Percentiles rank a stretch among this genome's conserved stretches.
These are phyloP conservation scores for Globisporangium sylvaticum DNA, from an alignment of 352 stramenopile species.

Conservation along the genomic window DNA sequence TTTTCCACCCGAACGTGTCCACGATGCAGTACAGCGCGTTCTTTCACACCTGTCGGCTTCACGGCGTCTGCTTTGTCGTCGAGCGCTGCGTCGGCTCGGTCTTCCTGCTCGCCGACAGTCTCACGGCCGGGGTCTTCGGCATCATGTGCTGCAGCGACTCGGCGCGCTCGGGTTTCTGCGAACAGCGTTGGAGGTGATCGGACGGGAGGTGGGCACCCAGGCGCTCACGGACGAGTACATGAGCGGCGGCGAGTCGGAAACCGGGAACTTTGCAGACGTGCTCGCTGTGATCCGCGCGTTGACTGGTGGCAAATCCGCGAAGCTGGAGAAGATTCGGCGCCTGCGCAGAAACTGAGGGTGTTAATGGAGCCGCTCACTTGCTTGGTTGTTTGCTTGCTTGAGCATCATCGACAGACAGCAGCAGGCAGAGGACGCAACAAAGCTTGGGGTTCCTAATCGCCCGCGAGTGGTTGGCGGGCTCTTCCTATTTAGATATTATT, in stretches of 20 bases:
- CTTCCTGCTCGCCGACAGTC: constrained; percentile 76
- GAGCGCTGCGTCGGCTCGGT: constrained; percentile 55
- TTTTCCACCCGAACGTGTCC: constrained; percentile 75
- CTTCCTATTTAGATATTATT: constrained; percentile 26
- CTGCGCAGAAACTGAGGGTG: constrained; percentile 18
- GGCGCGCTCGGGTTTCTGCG: constrained; percentile 51
- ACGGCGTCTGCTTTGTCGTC: constrained; percentile 88
- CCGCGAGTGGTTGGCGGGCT: not conserved
- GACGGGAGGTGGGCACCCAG: constrained; percentile 52
- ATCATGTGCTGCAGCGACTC: constrained; percentile 62
- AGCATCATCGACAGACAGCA: not conserved
- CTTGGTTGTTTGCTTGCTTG: not conserved
- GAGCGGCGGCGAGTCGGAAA: constrained; percentile 9
- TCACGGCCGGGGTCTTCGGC: constrained; percentile 75
- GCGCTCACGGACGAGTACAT: constrained; percentile 14
- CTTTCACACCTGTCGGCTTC: constrained; percentile 85
- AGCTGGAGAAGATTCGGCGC: constrained; percentile 38
- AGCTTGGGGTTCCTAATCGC: not conserved
- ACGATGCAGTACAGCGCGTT: constrained; percentile 79
- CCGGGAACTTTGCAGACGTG: constrained; percentile 61
- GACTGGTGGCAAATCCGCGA: constrained; percentile 33
- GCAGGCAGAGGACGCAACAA: not conserved
- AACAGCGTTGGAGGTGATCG: constrained; percentile 74
- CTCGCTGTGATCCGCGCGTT: constrained; percentile 46
- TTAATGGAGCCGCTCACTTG: not conserved